phyloP scores from a whole-genome alignment of 352 stramenopile genomes.

The Phytophthora crassamura region DNA sequence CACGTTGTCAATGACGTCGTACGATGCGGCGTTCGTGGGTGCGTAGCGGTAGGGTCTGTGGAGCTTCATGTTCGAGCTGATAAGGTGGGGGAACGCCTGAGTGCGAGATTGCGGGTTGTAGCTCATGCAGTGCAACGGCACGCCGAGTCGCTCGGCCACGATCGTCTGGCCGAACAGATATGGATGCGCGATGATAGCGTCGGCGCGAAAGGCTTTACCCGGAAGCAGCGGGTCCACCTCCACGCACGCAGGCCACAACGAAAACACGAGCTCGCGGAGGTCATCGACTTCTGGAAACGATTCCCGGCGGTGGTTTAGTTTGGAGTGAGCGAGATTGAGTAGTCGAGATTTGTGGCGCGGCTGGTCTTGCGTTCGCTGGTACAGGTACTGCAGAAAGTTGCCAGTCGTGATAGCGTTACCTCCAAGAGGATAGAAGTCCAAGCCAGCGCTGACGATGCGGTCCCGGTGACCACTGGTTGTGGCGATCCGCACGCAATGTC shows the following conservation, averaged over 20 bases:
- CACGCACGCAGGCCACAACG: constrained; percentile 64
- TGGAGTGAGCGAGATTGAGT: constrained; percentile 38
- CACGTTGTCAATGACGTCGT: constrained; percentile 59
- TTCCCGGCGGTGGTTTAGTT: constrained; percentile 39
- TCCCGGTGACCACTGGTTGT: constrained; percentile 81
- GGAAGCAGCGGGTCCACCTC: constrained; percentile 50
- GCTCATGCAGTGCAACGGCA: constrained; percentile 77
- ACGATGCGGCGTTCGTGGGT: constrained; percentile 55
- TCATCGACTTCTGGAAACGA: constrained; percentile 56
- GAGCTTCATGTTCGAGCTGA: constrained; percentile 55
- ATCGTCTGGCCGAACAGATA: constrained; percentile 66
- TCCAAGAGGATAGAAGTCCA: constrained; percentile 78
- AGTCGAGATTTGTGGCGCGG: constrained; percentile 46
- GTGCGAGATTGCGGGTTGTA: constrained; percentile 59
- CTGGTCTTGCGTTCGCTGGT: constrained; percentile 45
- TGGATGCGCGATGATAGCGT: constrained; percentile 75
- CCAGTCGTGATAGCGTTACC: constrained; percentile 53
- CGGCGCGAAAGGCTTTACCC: constrained; percentile 61
- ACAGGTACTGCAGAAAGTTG: constrained; percentile 56
- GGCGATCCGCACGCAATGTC: constrained; percentile 92
- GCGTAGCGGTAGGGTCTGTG: constrained; percentile 53
- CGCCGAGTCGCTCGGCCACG: constrained; percentile 72
- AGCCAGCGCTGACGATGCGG: constrained; percentile 59
- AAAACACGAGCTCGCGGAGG: constrained; percentile 60
- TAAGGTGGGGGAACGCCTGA: constrained; percentile 62